phyloP scores from a whole-genome alignment of 495 filamentous ascomycete genomes.

The Bathelium albidoporum region DNA sequence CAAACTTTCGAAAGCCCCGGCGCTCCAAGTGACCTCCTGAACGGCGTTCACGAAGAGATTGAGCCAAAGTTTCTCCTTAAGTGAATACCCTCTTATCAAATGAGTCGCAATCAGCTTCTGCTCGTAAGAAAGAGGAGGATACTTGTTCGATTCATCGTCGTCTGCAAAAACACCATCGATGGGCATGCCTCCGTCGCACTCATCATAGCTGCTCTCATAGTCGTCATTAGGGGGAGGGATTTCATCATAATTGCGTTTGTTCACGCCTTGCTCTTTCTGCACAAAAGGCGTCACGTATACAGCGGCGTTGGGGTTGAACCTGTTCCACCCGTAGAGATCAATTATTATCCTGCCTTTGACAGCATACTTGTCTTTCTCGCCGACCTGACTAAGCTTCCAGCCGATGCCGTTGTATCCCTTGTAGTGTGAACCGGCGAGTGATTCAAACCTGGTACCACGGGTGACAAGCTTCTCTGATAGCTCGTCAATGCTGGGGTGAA shows the following conservation, averaged over 20 bases:
- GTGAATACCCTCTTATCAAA: slow-evolving; percentile 34
- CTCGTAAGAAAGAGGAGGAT: slow-evolving; percentile 25
- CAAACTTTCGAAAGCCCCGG: slow-evolving; percentile 36
- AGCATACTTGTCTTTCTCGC: slow-evolving; percentile 35
- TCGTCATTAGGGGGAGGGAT: slow-evolving; percentile 10
- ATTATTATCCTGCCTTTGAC: slow-evolving; percentile 48
- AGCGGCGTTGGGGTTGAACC: slow-evolving; percentile 31
- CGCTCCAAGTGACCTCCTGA: slow-evolving; percentile 33
- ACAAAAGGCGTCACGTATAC: slow-evolving; percentile 23
- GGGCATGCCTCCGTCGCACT: slow-evolving; percentile 30
- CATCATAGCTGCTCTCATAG: slow-evolving; percentile 21
- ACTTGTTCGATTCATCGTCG: slow-evolving; percentile 25
- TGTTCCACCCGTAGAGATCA: slow-evolving; percentile 38
- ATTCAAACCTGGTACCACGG: slow-evolving; percentile 30
- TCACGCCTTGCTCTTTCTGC: slow-evolving; percentile 17
- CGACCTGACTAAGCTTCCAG: slow-evolving; percentile 22
- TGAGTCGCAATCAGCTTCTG: slow-evolving; percentile 31
- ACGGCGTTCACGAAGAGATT: slow-evolving; percentile 35
- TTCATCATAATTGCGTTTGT: slow-evolving; percentile 4
- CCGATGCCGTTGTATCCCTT: slow-evolving; percentile 47
- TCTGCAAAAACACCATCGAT: slow-evolving; percentile 30
- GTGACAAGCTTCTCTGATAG: slow-evolving; percentile 29
- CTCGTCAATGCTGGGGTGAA: slow-evolving; percentile 38
- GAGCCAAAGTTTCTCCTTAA: slow-evolving; percentile 40
- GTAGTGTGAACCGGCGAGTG: slow-evolving; percentile 51